Evolutionary conservation across 1,139 yeast species (phyloP).

Genomic region (Hemisphaericaspora lyxosophila): DNA sequence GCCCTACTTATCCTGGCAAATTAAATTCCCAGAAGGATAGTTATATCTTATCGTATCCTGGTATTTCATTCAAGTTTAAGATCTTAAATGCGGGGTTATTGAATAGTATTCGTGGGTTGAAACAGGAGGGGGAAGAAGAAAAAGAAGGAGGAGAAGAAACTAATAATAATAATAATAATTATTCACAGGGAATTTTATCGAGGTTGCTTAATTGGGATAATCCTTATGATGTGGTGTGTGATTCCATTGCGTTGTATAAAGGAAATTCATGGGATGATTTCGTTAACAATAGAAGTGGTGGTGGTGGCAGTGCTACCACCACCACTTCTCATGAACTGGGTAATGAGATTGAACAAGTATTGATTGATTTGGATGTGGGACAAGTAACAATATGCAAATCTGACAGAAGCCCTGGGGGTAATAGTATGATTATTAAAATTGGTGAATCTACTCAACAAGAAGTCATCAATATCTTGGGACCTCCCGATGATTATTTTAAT

Average conservation of each 20-base stretch:
- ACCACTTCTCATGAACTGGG: not conserved
- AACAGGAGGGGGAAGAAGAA: slow-evolving; percentile 13
- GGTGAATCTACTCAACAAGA: slow-evolving; percentile 53
- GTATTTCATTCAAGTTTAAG: slow-evolving; percentile 48
- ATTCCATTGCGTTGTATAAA: slow-evolving; percentile 14
- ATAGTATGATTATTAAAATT: slow-evolving; percentile 19
- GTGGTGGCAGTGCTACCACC: too few species aligned
- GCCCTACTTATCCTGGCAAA: slow-evolving; percentile 63
- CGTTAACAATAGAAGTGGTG: not conserved
- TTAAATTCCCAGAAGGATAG: slow-evolving; percentile 16
- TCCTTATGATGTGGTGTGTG: slow-evolving; percentile 34
- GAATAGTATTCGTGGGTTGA: slow-evolving; percentile 17
- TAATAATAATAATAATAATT: too few species aligned
- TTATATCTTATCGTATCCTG: slow-evolving; percentile 56
- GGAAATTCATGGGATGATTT: slow-evolving; percentile 28
- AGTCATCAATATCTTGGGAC: slow-evolving; percentile 47
- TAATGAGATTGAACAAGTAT: slow-evolving; percentile 2
- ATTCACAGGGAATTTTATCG: slow-evolving; percentile 27
- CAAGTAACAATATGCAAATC: slow-evolving; percentile 1
- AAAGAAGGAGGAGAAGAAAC: too few species aligned
- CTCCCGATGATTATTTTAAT: slow-evolving; percentile 55
- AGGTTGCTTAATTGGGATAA: slow-evolving; percentile 34
- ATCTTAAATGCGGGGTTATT: slow-evolving; percentile 22
- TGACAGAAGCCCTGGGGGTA: not conserved
- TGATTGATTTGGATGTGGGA: slow-evolving; percentile 6